phyloP scores from a whole-genome alignment of 176 grass and related monocot species.

The Aegilops tauschii region DNA sequence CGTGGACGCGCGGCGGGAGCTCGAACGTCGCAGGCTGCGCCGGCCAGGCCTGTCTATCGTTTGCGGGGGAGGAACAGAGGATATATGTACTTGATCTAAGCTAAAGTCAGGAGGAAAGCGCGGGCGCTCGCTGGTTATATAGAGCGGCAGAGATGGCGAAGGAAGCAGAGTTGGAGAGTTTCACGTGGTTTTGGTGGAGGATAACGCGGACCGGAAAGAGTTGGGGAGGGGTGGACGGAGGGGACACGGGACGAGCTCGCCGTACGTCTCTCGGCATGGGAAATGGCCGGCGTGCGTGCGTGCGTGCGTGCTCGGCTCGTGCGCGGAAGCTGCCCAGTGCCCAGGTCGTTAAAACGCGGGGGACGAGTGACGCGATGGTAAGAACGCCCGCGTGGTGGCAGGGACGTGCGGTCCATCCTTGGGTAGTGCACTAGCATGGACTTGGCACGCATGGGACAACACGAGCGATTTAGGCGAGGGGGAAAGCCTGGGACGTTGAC shows the following conservation, averaged over 20 bases:
- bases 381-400: neutral
- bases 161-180: neutral
- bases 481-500: neutral
- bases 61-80: neutral
- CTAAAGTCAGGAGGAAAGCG: slow-evolving; percentile 4
- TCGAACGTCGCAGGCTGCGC: neutral
- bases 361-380: neutral
- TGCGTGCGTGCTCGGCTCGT: neutral
- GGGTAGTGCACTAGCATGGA: neutral
- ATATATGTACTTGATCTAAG: neutral
- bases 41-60: neutral
- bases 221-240: neutral
- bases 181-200: slow-evolving; percentile 21
- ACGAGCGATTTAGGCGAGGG: neutral
- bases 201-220: neutral
- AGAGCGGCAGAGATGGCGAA: neutral
- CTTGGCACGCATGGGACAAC: neutral
- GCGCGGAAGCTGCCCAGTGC: neutral
- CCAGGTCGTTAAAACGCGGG: neutral
- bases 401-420: neutral
- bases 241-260: neutral
- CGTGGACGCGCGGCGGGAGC: neutral
- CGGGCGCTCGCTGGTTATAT: slow-evolving; percentile 12
- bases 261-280: neutral
- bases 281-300: neutral